Evolutionary conservation across 1,284 basidiomycete genomes (phyloP).

Genomic region (Malassezia japonica): DNA sequence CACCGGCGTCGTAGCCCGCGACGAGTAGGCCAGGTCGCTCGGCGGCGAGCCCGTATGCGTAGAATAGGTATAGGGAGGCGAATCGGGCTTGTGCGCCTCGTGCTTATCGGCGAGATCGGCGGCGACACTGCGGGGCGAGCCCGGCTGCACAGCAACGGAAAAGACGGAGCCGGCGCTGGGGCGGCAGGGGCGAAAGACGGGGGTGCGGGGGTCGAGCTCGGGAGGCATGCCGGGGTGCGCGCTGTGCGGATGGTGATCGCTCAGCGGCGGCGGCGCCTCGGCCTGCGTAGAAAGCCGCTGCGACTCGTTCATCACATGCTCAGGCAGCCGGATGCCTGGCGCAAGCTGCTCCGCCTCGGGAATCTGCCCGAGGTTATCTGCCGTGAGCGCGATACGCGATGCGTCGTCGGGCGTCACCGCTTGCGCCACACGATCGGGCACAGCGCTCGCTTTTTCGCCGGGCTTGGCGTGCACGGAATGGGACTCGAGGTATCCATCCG

Average conservation of each 20-base stretch:
- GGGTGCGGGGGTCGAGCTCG: constrained; percentile 40
- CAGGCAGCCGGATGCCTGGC: constrained; percentile 40
- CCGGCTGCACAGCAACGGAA: constrained; percentile 43
- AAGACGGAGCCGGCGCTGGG: constrained; percentile 42
- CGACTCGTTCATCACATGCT: constrained; percentile 8
- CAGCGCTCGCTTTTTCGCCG: not conserved
- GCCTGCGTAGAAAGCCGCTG: not conserved
- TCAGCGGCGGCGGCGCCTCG: no score
- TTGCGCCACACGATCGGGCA: not conserved
- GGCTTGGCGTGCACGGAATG: not conserved
- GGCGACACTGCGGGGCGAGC: constrained; percentile 32
- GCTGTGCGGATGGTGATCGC: no score
- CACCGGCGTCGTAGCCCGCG: constrained; percentile 16
- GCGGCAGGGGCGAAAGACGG: constrained; percentile 34
- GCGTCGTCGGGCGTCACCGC: not conserved
- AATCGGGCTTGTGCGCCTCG: constrained; percentile 7
- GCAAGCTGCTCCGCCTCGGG: constrained; percentile 45
- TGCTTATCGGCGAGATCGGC: no score
- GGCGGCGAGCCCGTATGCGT: constrained; percentile 19
- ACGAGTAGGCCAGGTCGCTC: constrained; percentile 19
- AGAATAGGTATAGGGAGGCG: no score
- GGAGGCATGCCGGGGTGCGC: constrained; percentile 35
- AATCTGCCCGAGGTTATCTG: constrained; percentile 40
- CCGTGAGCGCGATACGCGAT: constrained; percentile 23
- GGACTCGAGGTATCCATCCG: constrained; percentile 6